Conservation (phyloP, 2,329 filamentous ascomycete genomes). For the Xylariaceae sp. region DNA sequence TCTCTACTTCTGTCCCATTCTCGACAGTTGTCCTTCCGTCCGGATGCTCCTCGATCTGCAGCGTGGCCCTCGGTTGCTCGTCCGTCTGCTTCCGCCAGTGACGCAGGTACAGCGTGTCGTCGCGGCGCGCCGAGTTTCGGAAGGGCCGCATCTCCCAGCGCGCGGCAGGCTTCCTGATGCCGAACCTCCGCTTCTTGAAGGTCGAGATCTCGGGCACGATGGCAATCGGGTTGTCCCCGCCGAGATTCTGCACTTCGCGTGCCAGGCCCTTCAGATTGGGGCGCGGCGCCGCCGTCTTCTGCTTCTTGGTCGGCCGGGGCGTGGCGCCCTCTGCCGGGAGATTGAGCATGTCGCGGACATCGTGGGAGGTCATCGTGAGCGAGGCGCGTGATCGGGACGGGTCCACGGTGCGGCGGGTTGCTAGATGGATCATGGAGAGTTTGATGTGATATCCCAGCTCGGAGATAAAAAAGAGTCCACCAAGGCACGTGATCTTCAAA, state of each 20-base stretch:
- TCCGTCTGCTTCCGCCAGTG: constrained; percentile 72
- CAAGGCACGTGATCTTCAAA: too few relatives aligned
- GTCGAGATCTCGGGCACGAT: constrained; percentile 54
- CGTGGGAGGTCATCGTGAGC: constrained; percentile 66
- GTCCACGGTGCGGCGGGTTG: too few relatives aligned
- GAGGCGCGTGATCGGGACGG: too few relatives aligned
- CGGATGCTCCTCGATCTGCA: constrained; percentile 8
- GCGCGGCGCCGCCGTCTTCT: constrained; percentile 55
- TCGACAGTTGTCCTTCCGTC: constrained; percentile 20
- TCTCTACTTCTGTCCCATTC: constrained; percentile 29
- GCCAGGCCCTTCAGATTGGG: constrained; percentile 56
- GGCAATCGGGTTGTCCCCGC: constrained; percentile 59
- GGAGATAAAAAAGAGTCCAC: too few relatives aligned
- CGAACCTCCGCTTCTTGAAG: constrained; percentile 52
- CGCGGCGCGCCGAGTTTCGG: constrained; percentile 66
- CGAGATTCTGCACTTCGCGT: constrained; percentile 57
- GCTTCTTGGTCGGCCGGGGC: constrained; percentile 63
- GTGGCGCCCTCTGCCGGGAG: constrained; percentile 55
- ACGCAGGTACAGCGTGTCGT: constrained; percentile 58
- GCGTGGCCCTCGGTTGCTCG: constrained; percentile 19
- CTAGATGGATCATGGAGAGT: too few relatives aligned
- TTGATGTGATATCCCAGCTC: too few relatives aligned
- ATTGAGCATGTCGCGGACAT: constrained; percentile 84
- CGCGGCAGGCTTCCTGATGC: constrained; percentile 46
- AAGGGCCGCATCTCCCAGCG: constrained; percentile 66